Conservation (phyloP, 345 rosid genomes). For the Alliaria petiolata region DNA sequence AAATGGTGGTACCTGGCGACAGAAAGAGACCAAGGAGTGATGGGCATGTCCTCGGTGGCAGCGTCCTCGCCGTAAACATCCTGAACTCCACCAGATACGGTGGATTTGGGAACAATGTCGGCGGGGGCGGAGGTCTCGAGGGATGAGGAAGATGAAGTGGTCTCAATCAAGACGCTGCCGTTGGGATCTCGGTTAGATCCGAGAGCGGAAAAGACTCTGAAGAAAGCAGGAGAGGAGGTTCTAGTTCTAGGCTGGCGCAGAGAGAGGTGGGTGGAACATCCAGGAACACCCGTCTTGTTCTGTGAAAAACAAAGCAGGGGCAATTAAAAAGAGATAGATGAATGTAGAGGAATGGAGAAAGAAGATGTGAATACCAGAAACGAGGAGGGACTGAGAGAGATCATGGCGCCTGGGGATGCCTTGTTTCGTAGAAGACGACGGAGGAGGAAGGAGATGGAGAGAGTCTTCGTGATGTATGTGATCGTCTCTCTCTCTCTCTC, state of each 20-base stretch:
- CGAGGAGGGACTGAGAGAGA: constrained; percentile 43
- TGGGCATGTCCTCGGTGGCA: constrained; percentile 65
- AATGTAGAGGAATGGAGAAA: neutral
- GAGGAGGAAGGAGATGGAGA: constrained; percentile 22
- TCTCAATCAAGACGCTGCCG: constrained; percentile 46
- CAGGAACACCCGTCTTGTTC: constrained; percentile 45
- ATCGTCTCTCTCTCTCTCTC: neutral
- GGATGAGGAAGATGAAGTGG: constrained; percentile 28
- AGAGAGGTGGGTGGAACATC: constrained; percentile 39
- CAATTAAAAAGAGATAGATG: neutral
- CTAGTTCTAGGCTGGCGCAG: constrained; percentile 31
- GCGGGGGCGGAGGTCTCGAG: constrained; percentile 37
- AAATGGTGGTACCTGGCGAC: constrained; percentile 62
- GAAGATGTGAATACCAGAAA: constrained; percentile 42
- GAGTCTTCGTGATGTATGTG: neutral
- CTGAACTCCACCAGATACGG: constrained; percentile 52
- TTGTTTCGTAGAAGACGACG: neutral
- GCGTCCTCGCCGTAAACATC: constrained; percentile 69
- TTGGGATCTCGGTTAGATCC: constrained; percentile 40
- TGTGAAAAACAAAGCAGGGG: constrained; percentile 25
- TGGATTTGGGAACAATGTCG: constrained; percentile 43
- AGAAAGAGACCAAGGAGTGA: constrained; percentile 80
- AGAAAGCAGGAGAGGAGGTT: constrained; percentile 27
- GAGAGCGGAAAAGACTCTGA: constrained; percentile 38
- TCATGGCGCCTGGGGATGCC: constrained; percentile 37